phyloP scores from a whole-genome alignment of 2,329 filamentous ascomycete species.

The Geoglossum cookeanum region DNA sequence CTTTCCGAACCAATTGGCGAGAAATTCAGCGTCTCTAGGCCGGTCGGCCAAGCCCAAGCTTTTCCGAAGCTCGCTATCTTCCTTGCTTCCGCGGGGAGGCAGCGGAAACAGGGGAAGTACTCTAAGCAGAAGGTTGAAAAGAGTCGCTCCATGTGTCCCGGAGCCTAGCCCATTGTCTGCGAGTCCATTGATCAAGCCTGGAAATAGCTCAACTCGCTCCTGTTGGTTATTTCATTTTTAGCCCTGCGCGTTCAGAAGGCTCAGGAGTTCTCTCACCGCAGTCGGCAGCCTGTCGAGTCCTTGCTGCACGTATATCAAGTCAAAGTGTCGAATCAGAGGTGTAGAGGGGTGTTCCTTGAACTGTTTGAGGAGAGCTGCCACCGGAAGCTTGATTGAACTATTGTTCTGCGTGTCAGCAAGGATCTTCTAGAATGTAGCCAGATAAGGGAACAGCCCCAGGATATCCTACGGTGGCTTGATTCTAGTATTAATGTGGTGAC shows the following conservation, averaged over 20 bases:
- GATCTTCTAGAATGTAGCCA: background rate
- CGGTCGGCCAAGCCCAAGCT: conserved; percentile 44
- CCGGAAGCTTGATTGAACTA: conserved; percentile 54
- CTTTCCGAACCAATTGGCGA: conserved; percentile 58
- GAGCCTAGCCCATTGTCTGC: conserved; percentile 36
- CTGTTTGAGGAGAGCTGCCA: conserved; percentile 67
- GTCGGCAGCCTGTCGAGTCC: conserved; percentile 45
- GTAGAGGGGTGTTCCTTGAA: conserved; percentile 57
- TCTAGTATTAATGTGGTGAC: conserved; percentile 51
- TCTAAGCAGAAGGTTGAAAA: conserved; percentile 71
- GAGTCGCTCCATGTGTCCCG: conserved; percentile 35
- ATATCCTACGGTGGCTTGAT: conserved; percentile 32
- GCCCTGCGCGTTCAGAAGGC: conserved; percentile 14
- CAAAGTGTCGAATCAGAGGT: conserved; percentile 66
- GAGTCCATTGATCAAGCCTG: conserved; percentile 48
- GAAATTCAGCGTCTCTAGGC: conserved; percentile 47
- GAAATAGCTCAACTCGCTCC: conserved; percentile 55
- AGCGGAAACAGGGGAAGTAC: conserved; percentile 52
- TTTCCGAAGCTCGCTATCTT: conserved; percentile 50
- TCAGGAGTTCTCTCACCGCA: conserved; percentile 24
- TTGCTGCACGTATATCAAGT: conserved; percentile 76
- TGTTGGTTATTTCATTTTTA: conserved; percentile 16
- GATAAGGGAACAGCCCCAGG: background rate
- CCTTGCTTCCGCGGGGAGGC: conserved; percentile 57
- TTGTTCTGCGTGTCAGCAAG: conserved; percentile 16